phyloP scores from a whole-genome alignment of 1,139 yeast genomes.

The Saccharomyces hybrid region DNA sequence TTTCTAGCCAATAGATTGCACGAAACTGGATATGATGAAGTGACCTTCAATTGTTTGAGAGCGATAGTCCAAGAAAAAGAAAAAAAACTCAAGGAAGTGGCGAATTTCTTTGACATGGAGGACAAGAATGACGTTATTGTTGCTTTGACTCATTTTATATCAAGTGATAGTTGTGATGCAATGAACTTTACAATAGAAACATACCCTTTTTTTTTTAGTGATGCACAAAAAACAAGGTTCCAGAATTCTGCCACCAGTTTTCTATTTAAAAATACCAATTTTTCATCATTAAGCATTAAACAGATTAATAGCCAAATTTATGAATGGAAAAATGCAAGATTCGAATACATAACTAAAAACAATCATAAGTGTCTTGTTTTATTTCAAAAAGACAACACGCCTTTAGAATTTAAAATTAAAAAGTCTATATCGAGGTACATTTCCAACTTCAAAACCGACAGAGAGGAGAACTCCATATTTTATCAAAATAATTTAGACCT shows the following conservation, averaged over 20 bases:
- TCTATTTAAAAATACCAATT: neutral
- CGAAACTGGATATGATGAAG: constrained; percentile 15
- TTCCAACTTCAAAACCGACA: constrained; percentile 53
- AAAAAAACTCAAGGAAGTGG: constrained; percentile 1
- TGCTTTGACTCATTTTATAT: constrained; percentile 15
- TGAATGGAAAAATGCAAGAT: neutral
- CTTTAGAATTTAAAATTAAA: constrained; percentile 15
- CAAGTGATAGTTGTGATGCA: constrained; percentile 7
- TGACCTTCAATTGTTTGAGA: constrained; percentile 6
- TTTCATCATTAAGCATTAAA: neutral
- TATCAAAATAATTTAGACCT: constrained; percentile 42
- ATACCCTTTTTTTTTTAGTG: neutral
- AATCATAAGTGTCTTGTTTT: constrained; percentile 1
- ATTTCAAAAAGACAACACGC: constrained; percentile 13
- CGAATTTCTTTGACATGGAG: constrained; percentile 2
- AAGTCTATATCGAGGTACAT: constrained; percentile 30
- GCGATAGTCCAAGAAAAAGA: constrained; percentile 5
- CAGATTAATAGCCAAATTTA: neutral
- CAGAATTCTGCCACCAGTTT: neutral
- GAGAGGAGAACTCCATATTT: constrained; percentile 50
- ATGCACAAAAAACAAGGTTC: neutral
- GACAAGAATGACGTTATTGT: constrained; percentile 15
- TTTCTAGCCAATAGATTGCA: constrained; percentile 26
- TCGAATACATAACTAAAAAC: neutral
- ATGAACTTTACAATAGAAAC: neutral